These are phyloP conservation scores for Phialemoniopsis sp. DNA, from an alignment of 2,329 filamentous ascomycete genomes.

Conservation along the genomic window DNA sequence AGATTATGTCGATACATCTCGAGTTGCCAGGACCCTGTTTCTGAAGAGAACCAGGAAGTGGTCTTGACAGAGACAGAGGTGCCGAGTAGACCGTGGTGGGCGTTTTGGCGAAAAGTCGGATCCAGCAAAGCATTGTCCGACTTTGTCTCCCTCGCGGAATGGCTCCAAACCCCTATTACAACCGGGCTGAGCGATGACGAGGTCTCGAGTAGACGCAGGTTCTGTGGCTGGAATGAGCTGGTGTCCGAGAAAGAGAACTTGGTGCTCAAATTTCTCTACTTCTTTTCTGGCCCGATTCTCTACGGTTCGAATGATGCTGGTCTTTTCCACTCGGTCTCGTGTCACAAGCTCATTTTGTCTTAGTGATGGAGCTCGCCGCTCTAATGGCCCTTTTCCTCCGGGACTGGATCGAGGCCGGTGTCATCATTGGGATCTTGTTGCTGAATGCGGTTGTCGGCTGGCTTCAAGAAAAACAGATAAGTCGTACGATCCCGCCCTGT, in stretches of 20 bases:
- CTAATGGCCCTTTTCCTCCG: conserved; percentile 68
- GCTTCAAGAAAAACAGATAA: conserved; percentile 71
- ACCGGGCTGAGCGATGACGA: conserved; percentile 55
- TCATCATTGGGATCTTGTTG: conserved; percentile 70
- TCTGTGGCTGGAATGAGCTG: conserved; percentile 68
- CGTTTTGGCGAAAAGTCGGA: conserved; percentile 25
- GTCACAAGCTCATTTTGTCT: not conserved
- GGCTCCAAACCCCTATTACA: conserved; percentile 64
- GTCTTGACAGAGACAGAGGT: conserved; percentile 14
- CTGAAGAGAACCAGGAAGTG: conserved; percentile 20
- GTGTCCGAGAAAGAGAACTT: conserved; percentile 70
- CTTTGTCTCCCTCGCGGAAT: conserved; percentile 34
- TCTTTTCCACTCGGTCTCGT: too few species aligned
- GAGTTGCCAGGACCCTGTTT: conserved; percentile 28
- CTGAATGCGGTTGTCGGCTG: conserved; percentile 75
- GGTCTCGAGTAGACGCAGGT: conserved; percentile 61
- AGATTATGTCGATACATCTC: conserved; percentile 21
- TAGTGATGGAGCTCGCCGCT: conserved; percentile 74
- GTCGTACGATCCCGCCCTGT: too few species aligned
- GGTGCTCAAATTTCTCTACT: conserved; percentile 69
- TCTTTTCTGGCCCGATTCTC: conserved; percentile 72
- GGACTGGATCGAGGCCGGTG: conserved; percentile 74
- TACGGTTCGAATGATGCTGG: conserved; percentile 54
- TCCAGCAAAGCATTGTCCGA: conserved; percentile 19
- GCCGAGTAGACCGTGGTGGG: conserved; percentile 27